Evolutionary conservation across 805 yeast species (phyloP).

Genomic region (Candida argentea): DNA sequence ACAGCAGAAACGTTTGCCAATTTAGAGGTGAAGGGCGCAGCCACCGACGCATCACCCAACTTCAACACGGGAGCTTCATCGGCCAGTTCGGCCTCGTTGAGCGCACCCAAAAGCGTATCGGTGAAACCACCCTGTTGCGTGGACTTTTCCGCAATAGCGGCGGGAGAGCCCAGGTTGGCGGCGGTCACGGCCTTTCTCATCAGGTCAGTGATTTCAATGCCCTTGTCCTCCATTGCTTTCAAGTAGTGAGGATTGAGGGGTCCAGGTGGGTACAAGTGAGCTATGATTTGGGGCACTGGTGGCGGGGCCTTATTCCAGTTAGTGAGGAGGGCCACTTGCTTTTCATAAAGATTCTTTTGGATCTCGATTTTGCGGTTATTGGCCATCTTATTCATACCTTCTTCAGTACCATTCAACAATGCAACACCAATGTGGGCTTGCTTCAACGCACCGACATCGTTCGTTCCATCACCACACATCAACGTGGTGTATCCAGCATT

Average conservation of each 20-base stretch:
- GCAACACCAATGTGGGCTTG: slow-evolving; percentile 99
- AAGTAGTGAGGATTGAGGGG: slow-evolving; percentile 82
- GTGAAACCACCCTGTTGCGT: slow-evolving; percentile 25
- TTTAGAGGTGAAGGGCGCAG: slow-evolving; percentile 97
- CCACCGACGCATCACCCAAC: slow-evolving; percentile 97
- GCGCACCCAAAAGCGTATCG: slow-evolving; percentile 50
- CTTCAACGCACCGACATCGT: slow-evolving; percentile 97
- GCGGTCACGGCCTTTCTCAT: slow-evolving; percentile 48
- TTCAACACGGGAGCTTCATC: slow-evolving; percentile 90
- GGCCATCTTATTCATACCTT: slow-evolving; percentile 78
- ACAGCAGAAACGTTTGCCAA: slow-evolving; percentile 87
- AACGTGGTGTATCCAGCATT: slow-evolving; percentile 84
- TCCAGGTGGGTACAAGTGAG: slow-evolving; percentile 95
- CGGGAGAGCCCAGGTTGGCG: slow-evolving; percentile 30
- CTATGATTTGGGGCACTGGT: slow-evolving; percentile 76
- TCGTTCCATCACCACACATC: slow-evolving; percentile 99
- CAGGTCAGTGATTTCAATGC: slow-evolving; percentile 71
- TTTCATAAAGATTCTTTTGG: slow-evolving; percentile 60
- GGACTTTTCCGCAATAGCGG: slow-evolving; percentile 19
- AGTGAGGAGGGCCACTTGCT: slow-evolving; percentile 68
- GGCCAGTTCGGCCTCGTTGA: slow-evolving; percentile 48
- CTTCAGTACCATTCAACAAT: slow-evolving; percentile 93
- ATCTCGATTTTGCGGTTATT: slow-evolving; percentile 67
- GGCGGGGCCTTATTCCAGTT: slow-evolving; percentile 82
- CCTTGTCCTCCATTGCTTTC: slow-evolving; percentile 76